A percentile compares a stretch with the other conserved stretches of the same genome.
These are phyloP conservation scores for Perkinsus chesapeaki DNA, from an alignment of 169 alveolate genomes.

Conservation along the genomic window DNA sequence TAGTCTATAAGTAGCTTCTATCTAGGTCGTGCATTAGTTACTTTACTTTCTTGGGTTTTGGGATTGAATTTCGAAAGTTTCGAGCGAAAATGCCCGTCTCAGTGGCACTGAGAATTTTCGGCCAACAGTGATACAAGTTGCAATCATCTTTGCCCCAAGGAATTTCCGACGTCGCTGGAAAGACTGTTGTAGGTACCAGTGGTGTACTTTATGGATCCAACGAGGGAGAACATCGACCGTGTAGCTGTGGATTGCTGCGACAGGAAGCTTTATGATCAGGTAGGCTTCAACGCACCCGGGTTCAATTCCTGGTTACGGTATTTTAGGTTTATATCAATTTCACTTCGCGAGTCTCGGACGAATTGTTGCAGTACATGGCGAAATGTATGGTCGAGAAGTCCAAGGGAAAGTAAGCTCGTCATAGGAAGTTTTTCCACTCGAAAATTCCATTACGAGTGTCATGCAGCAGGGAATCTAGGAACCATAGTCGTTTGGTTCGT, in stretches of 20 bases:
- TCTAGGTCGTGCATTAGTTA: no score
- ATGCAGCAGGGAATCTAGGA: no score
- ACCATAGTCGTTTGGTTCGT: no score
- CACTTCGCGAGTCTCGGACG: slow-evolving; percentile 30
- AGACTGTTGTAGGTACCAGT: slow-evolving; percentile 29
- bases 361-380: slow-evolving; percentile 13
- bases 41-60: no score
- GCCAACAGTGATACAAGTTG: no score
- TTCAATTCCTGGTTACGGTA: background rate
- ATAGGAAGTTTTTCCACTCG: background rate
- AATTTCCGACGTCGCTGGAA: no score
- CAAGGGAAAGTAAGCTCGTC: background rate
- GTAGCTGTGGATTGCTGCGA: slow-evolving; percentile 29
- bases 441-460: no score
- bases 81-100: no score
- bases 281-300: background rate
- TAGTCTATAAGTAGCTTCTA: no score
- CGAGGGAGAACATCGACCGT: slow-evolving; percentile 34
- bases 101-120: no score
- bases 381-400: background rate
- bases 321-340: slow-evolving; percentile 19
- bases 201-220: slow-evolving; percentile 41
- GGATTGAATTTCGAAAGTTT: no score
- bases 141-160: no score
- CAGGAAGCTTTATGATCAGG: background rate